phyloP scores from a whole-genome alignment of 495 filamentous ascomycete species.

The Hypoxylon fuscum region DNA sequence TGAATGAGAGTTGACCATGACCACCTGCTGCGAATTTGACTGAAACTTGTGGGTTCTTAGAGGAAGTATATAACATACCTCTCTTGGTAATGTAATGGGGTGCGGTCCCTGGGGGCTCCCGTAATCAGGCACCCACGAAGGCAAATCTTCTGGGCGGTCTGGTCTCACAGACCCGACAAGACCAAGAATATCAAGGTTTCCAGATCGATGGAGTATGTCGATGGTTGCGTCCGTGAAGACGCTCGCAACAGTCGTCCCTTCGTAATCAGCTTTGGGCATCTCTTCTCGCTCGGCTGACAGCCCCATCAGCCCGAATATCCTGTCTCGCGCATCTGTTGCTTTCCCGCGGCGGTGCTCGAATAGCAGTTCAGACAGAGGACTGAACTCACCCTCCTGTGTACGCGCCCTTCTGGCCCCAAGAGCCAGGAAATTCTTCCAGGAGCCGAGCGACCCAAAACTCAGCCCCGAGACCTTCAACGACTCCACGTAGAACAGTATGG shows the following conservation, averaged over 20 bases:
- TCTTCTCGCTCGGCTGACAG: constrained; percentile 13
- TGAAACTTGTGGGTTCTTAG: constrained; percentile 13
- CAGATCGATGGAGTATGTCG: constrained; percentile 7
- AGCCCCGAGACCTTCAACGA: constrained; percentile 12
- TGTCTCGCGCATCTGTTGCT: constrained; percentile 10
- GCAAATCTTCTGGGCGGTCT: constrained; percentile 14
- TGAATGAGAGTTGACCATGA: constrained; percentile 12
- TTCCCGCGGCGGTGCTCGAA: constrained; percentile 14
- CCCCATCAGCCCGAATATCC: constrained; percentile 13
- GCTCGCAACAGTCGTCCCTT: neutral
- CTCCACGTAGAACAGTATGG: constrained; percentile 15
- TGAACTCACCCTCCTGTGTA: constrained; percentile 11
- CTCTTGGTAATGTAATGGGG: constrained; percentile 15
- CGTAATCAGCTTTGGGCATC: constrained; percentile 14
- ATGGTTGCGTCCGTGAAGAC: constrained; percentile 13
- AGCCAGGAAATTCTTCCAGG: constrained; percentile 12
- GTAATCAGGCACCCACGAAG: constrained; percentile 20
- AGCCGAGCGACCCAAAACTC: constrained; percentile 11
- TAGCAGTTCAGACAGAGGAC: constrained; percentile 14
- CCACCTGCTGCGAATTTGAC: constrained; percentile 13
- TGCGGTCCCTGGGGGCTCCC: constrained; percentile 13
- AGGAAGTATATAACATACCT: constrained; percentile 14
- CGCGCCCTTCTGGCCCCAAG: constrained; percentile 8
- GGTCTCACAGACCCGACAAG: constrained; percentile 10
- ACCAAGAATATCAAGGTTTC: constrained; percentile 11